These are phyloP conservation scores for Trichosporon sp. DNA, from an alignment of 1,284 basidiomycete species.

Conservation along the genomic window DNA sequence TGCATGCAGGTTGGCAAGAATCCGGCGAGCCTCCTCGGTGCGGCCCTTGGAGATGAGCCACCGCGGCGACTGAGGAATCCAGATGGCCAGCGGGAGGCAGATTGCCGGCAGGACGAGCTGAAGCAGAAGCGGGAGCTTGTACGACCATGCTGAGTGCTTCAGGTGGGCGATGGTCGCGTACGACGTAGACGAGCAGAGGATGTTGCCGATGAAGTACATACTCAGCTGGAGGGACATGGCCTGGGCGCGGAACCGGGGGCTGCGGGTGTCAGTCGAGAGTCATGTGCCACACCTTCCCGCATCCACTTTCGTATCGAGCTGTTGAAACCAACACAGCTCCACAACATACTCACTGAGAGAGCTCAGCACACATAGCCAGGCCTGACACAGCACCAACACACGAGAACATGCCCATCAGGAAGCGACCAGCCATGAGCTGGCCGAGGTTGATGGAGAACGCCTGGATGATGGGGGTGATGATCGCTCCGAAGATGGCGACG, in stretches of 20 bases:
- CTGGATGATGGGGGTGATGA: constrained; percentile 13
- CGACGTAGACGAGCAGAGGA: constrained; percentile 7
- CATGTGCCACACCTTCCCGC: neutral
- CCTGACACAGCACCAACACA: constrained; percentile 8
- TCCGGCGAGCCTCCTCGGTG: constrained; percentile 29
- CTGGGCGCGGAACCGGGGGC: constrained; percentile 11
- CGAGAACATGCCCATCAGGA: constrained; percentile 12
- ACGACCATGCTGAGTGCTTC: constrained; percentile 1
- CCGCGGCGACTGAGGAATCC: constrained; percentile 65
- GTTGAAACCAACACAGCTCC: neutral
- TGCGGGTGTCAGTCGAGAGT: neutral
- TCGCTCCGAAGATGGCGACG: constrained; percentile 10
- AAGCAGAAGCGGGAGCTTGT: constrained; percentile 32
- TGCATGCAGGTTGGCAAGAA: constrained; percentile 34
- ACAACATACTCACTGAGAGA: constrained; percentile 1
- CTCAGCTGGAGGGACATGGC: constrained; percentile 14
- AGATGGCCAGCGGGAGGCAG: constrained; percentile 55
- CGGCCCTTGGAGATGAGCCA: constrained; percentile 57
- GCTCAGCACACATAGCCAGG: constrained; percentile 13
- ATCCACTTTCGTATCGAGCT: neutral
- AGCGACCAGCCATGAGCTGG: constrained; percentile 10
- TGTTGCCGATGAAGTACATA: constrained; percentile 13
- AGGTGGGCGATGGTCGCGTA: constrained; percentile 9
- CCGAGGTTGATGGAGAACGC: constrained; percentile 1
- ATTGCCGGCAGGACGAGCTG: constrained; percentile 46